Evolutionary conservation across 1,284 basidiomycete species (phyloP).

Genomic region (Microbotryum silenes-acaulis): DNA sequence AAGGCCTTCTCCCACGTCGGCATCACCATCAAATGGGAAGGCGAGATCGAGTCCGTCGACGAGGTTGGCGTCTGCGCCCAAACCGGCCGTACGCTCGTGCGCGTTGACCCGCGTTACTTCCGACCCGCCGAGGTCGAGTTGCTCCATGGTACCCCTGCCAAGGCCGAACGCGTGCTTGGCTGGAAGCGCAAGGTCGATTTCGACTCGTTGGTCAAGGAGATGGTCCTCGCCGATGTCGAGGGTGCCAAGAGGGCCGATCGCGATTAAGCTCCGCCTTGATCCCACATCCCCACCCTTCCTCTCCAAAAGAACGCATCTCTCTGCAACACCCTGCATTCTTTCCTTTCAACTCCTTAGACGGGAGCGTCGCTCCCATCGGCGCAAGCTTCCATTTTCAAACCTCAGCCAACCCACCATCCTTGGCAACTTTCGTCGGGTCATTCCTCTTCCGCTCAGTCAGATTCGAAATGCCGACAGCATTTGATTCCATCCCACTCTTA

Average conservation of each 20-base stretch:
- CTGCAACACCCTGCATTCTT: too few relatives aligned
- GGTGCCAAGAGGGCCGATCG: constrained; percentile 29
- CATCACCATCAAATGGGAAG: constrained; percentile 62
- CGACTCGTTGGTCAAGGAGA: constrained; percentile 72
- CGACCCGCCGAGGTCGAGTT: constrained; percentile 81
- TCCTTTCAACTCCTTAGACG: too few relatives aligned
- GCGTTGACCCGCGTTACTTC: constrained; percentile 73
- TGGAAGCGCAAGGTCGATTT: constrained; percentile 80
- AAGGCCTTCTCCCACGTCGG: constrained; percentile 66
- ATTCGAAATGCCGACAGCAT: too few relatives aligned
- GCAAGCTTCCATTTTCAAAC: too few relatives aligned
- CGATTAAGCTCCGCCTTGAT: constrained; percentile 12
- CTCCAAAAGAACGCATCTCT: too few relatives aligned
- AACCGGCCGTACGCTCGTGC: constrained; percentile 62
- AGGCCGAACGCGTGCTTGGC: constrained; percentile 71
- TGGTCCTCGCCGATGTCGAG: constrained; percentile 68
- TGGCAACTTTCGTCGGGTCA: too few relatives aligned
- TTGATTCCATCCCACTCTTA: too few relatives aligned
- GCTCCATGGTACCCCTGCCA: constrained; percentile 68
- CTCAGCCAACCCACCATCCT: too few relatives aligned
- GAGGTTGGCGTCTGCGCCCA: constrained; percentile 64
- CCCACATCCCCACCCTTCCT: too few relatives aligned
- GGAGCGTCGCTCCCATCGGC: too few relatives aligned
- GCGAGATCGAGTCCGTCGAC: constrained; percentile 51
- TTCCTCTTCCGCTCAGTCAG: too few relatives aligned